Percentiles rank a stretch among this genome's conserved stretches.
Conservation (phyloP, 345 rosid species). For the Lumnitzera littorea region DNA sequence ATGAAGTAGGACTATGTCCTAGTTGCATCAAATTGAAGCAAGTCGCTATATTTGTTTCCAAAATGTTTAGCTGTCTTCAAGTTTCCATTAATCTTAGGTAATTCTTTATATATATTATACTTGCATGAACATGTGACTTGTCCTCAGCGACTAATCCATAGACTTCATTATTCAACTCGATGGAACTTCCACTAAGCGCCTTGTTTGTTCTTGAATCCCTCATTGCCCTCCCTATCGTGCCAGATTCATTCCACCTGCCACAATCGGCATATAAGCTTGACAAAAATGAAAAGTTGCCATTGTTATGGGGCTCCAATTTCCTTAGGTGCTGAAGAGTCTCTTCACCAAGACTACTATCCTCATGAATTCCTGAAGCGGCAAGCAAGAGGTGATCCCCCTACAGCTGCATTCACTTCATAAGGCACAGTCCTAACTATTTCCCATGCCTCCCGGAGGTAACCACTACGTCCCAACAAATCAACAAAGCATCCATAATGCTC, state of each 20-base stretch:
- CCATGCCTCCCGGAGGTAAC: constrained; percentile 49
- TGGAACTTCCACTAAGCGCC: constrained; percentile 54
- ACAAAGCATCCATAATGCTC: constrained; percentile 77
- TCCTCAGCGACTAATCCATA: constrained; percentile 49
- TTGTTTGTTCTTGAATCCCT: constrained; percentile 50
- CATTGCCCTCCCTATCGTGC: constrained; percentile 54
- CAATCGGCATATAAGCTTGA: constrained; percentile 42
- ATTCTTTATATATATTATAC: constrained; percentile 24
- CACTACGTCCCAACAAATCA: constrained; percentile 62
- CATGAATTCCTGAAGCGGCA: constrained; percentile 44
- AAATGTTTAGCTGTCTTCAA: constrained; percentile 18
- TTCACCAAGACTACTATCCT: constrained; percentile 49
- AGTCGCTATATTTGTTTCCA: constrained; percentile 6
- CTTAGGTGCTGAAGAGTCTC: constrained; percentile 42
- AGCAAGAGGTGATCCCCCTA: constrained; percentile 81
- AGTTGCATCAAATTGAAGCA: constrained; percentile 14
- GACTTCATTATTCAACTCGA: constrained; percentile 41
- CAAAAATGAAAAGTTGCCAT: constrained; percentile 70
- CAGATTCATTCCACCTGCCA: constrained; percentile 62
- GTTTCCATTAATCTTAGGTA: constrained; percentile 30
- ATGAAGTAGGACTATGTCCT: constrained; percentile 2
- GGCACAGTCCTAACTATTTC: constrained; percentile 47
- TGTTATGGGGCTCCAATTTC: constrained; percentile 60
- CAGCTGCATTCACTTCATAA: constrained; percentile 54
- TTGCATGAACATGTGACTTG: constrained; percentile 32